Evolutionary conservation across 2,329 filamentous ascomycete genomes (phyloP).

Genomic region (Fusarium sp.): DNA sequence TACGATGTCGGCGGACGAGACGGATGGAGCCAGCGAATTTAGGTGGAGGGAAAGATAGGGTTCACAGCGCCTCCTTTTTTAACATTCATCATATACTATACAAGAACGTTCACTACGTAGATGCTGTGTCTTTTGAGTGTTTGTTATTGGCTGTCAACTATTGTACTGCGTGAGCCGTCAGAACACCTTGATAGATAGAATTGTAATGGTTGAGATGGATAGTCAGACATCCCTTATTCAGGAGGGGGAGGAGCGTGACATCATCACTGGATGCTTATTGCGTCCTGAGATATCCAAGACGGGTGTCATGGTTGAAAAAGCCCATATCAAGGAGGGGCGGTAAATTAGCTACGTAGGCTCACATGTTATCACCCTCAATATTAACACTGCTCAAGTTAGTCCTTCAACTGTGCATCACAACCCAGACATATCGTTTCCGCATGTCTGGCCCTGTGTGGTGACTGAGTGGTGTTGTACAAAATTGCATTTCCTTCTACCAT

Average conservation of each 20-base stretch:
- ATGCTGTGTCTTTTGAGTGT: not conserved
- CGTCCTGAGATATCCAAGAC: not conserved
- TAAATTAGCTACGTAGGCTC: not conserved
- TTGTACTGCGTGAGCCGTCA: not conserved
- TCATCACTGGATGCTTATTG: not conserved
- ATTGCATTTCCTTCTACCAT: constrained; percentile 36
- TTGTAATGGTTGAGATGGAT: not conserved
- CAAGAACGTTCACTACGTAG: constrained; percentile 27
- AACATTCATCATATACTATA: constrained; percentile 34
- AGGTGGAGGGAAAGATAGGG: constrained; percentile 16
- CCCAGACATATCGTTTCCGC: not conserved
- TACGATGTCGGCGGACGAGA: constrained; percentile 21
- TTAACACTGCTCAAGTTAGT: not conserved
- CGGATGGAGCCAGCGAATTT: constrained; percentile 16
- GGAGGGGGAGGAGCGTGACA: not conserved
- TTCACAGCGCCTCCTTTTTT: constrained; percentile 35
- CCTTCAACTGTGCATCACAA: not conserved
- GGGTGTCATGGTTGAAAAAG: not conserved
- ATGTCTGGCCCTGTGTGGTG: not conserved
- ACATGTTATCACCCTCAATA: not conserved
- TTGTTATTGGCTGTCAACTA: not conserved
- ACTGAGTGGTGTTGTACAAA: constrained; percentile 32
- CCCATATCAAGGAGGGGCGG: not conserved
- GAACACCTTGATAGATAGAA: not conserved
- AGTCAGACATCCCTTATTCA: not conserved